Base-by-base conservation (phyloP, 176 grass and related monocot species). In the Rhynchospora breviuscula region DNA sequence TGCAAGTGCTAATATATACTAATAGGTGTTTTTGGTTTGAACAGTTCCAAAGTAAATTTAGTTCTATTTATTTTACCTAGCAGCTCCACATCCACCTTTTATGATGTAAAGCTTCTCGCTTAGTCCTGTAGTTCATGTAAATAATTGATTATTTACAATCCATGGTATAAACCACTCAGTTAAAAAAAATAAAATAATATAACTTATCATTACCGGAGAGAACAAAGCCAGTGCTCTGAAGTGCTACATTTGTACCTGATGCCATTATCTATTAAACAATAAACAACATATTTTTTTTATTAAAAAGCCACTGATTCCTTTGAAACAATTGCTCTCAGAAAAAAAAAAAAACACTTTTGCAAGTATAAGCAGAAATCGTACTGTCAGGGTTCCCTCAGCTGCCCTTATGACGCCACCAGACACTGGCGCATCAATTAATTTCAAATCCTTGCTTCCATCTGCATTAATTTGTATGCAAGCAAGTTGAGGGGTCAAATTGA, bases 91-190 rank as follows among this genome's bases (percentile, higher is more conserved):
- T 88, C 95, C 95, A 84, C 95, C 95, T 91, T 86, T 89, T 52
- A 98, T 98, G 86, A 94, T 79, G 89, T 98, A 98, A 85, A 98
- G 92, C 68, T 98, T 98, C 82, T 98, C 92, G 35, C 92, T 94
- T 79, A 94, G 82, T 86, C 84, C 95, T 98, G 95, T 84, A 67
- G 85, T 81, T 67, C 35, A 65, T 52, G 19, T 49, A 60, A 85
- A 58, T 26, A 54, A 76, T 31, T 85, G 52, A 48, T 81, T 47
- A 49, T 82, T 48, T 52, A 49, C 33, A 82, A 17, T 47, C 15
- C 40, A 52, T 31, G 54, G 59, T 48, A 82, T 29, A 63, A 62
- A 60, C 17, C 22, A 46, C 65, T 64, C 52, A 82, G 43, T 82
- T 82, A 67, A 82, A 64, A 66, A 14, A 35, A 79, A 47, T 7